A percentile compares a stretch with the other conserved stretches of the same genome.
These are phyloP conservation scores for Russula griseocarnosa DNA, from an alignment of 768 basidiomycete genomes.

Conservation along the genomic window DNA sequence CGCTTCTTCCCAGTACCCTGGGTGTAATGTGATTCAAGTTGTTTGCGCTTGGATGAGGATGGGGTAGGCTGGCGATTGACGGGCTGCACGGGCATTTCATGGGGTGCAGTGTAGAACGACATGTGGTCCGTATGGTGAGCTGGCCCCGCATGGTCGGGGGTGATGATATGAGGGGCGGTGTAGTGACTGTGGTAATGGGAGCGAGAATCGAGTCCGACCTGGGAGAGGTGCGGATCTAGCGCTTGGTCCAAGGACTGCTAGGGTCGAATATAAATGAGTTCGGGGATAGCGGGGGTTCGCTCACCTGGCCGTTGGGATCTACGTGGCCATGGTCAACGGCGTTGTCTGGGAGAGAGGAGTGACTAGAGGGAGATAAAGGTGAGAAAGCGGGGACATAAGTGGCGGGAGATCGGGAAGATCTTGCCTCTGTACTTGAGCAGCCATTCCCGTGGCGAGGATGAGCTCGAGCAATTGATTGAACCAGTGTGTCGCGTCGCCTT, in stretches of 20 bases:
- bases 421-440: constrained; percentile 29
- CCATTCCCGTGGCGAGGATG: constrained; percentile 27
- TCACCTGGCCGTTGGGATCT: constrained; percentile 29
- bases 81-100: constrained; percentile 25
- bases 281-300: constrained; percentile 16
- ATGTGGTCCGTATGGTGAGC: constrained; percentile 28
- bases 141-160: constrained; percentile 25
- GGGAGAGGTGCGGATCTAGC: constrained; percentile 29
- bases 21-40: constrained; percentile 22
- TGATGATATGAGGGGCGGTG: constrained; percentile 22
- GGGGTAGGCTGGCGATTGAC: constrained; percentile 23
- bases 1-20: constrained; percentile 25
- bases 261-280: constrained; percentile 20
- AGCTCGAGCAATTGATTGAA: constrained; percentile 25
- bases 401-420: constrained; percentile 28
- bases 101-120: constrained; percentile 22
- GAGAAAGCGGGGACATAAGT: constrained; percentile 20
- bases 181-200: constrained; percentile 29
- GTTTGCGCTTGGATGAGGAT: constrained; percentile 28
- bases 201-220: constrained; percentile 28
- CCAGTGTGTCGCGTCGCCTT: constrained; percentile 23
- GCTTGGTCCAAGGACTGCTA: constrained; percentile 28
- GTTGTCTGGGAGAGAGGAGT: constrained; percentile 26
- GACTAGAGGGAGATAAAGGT: constrained; percentile 27
- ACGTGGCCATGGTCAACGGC: constrained; percentile 29